phyloP scores from a whole-genome alignment of 1,284 basidiomycete genomes.

The Cutaneotrichosporon cyanovorans region DNA sequence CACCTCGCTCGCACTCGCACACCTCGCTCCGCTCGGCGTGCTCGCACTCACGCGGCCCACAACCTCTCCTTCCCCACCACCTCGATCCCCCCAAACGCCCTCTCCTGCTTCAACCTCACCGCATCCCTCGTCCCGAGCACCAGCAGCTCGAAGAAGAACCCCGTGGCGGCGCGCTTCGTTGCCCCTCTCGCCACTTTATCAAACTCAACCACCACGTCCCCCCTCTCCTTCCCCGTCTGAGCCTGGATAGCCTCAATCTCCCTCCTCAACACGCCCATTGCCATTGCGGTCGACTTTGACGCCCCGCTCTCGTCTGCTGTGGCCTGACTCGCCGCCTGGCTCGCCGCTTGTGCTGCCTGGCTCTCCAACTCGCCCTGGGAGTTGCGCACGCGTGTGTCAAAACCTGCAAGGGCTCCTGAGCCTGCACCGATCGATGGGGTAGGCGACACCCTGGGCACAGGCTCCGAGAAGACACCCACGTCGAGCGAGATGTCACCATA shows the following conservation, averaged over 20 bases:
- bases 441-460: too few relatives aligned
- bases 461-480: too few relatives aligned
- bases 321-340: background rate
- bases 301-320: constrained; percentile 51
- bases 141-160: constrained; percentile 96
- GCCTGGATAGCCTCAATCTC: constrained; percentile 55
- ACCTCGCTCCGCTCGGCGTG: too few relatives aligned
- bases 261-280: constrained; percentile 68
- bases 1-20: too few relatives aligned
- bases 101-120: constrained; percentile 65
- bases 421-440: too few relatives aligned
- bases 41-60: constrained; percentile 29
- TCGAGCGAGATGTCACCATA: constrained; percentile 16
- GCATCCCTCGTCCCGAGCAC: constrained; percentile 89
- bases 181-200: constrained; percentile 52
- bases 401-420: constrained; percentile 70
- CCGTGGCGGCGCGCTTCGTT: constrained; percentile 78
- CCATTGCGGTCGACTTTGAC: constrained; percentile 85
- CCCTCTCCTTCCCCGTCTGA: constrained; percentile 43
- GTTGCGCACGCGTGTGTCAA: constrained; percentile 55
- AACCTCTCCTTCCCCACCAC: constrained; percentile 74
- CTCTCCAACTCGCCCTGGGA: constrained; percentile 6
- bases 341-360: background rate
- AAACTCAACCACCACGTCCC: constrained; percentile 61
- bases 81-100: constrained; percentile 77